Evolutionary conservation across 805 yeast species (phyloP), one percentile per base, ranked within the genome.

Genomic region (Kazachstania viticola): DNA sequence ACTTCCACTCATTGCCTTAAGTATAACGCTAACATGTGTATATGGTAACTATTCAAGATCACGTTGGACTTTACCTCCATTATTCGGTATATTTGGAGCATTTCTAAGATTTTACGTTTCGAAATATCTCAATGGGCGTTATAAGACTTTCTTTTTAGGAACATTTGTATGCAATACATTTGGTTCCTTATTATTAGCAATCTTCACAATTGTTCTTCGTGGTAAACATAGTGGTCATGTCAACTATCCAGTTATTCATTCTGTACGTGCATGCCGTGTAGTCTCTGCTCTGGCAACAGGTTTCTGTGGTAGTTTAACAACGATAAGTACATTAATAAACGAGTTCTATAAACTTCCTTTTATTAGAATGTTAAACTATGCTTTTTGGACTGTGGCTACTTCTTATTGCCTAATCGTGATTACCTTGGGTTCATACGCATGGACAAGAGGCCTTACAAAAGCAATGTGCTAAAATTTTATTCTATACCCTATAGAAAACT

Each of bases 71-170:
- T 62, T 83, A 36, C 56, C 77, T 3, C 62, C 75, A 15, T 49
- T 78, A 3, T 74, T 85, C 45, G 75, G 83, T 0, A 85, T 93
- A 0, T 60, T 75, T 39, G 95, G 83, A 0, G 75, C 83, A 3
- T 57, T 68, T 40, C 17, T 61, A 4, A 58, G 96, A 26, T 81
- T 52, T 46, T 64, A 68, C 37, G 44, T 78, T 4, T 62, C 84
- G 2, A 63, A 59, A 34, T 44, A 47, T 35, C 51, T 67, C 17
- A 83, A 83, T 41, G 51, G 62, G 1, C 44, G 37, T 12, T 28
- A 45, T 17, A 42, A 49, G 14, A 51, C 56, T 40, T 76, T 79
- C 47, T 83, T 84, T 9, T 19, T 50, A 36, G 78, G 78, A 1
- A 72, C 78, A 0, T 67, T 69, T 31, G 15, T 49, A 0, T 67